Evolutionary conservation across 225 moss, liverwort and hornwort species (phyloP), one percentile per base, ranked within the genome.

Genomic region (Bryoerythrophyllum caledonicum): DNA sequence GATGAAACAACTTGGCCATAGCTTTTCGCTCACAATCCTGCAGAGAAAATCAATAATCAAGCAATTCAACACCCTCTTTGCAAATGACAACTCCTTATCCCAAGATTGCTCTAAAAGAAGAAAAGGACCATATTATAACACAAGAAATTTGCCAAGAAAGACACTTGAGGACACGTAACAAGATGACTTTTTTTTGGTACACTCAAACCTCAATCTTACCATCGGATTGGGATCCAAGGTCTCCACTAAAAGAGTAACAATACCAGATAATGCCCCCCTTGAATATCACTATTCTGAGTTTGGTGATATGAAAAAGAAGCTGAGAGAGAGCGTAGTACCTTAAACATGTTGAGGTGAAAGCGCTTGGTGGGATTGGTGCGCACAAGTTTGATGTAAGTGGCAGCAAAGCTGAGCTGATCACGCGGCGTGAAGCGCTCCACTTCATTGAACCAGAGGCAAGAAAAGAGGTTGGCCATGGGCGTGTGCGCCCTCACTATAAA

Each of bases 401-500:
- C 91, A 7, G 89, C 91, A 70, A 91, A 93, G 80, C 89, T 91
- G 48, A 89, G 83, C 68, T 93, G 91, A 76, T 93, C 93, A 62
- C 91, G 84, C 68, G 93, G 76, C 13, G 91, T 93, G 53, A 91
- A 93, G 53, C 89, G 89, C 27, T 93, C 89, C 61, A 93, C 89
- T 79, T 93, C 93, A 65, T 93, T 93, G 61, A 93, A 91, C 93
- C 89, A 93, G 61, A 91, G 91, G 77, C 91, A 93, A 16, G 93
- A 93, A 73, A 93, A 89, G 75, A 89, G 76, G 79, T 93, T 91
- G 65, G 91, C 82, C 86, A 91, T 88, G 25, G 91, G 86, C 13
- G 91, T 91, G 61, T 89, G 91, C 34, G 87, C 93, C 79, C 91
- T 86, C 53, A 89, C 80, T 57, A 91, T 93, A 43, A 93, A 91